Conservation (phyloP, 257 asterid genomes). For the Cinchona pubescens region DNA sequence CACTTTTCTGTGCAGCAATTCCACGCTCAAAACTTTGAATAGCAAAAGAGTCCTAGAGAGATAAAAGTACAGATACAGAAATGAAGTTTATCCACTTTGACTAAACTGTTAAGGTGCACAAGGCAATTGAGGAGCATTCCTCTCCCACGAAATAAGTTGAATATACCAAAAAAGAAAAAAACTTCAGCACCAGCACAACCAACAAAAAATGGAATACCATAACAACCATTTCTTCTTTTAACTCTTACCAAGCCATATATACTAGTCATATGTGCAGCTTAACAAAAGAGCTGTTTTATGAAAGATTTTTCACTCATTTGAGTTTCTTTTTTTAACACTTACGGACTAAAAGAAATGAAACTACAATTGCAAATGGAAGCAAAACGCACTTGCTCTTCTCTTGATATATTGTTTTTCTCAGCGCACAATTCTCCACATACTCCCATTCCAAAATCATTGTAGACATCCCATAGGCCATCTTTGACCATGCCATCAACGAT, state of each 20-base stretch:
- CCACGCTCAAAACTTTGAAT: constrained; percentile 91
- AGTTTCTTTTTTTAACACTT: not conserved
- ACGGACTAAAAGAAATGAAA: constrained; percentile 5
- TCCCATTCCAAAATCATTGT: constrained; percentile 94
- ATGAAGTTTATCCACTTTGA: not conserved
- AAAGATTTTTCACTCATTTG: not conserved
- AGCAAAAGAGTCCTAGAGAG: constrained; percentile 74
- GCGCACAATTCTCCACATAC: constrained; percentile 93
- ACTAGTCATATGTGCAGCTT: not conserved
- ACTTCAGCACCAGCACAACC: not conserved
- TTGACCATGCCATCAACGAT: constrained; percentile 89
- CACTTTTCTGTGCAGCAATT: constrained; percentile 64
- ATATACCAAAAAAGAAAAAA: not conserved
- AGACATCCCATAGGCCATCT: constrained; percentile 98
- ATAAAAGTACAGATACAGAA: not conserved
- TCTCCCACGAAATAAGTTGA: not conserved
- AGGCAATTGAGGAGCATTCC: not conserved
- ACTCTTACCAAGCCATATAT: not conserved
- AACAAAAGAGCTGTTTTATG: no score
- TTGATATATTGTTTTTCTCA: constrained; percentile 56
- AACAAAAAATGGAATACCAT: not conserved
- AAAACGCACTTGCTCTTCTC: constrained; percentile 71
- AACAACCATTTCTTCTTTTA: not conserved
- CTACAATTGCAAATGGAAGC: constrained; percentile 6
- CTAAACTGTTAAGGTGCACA: not conserved